phyloP scores from a whole-genome alignment of 169 alveolate species.

The Theileria equi region DNA sequence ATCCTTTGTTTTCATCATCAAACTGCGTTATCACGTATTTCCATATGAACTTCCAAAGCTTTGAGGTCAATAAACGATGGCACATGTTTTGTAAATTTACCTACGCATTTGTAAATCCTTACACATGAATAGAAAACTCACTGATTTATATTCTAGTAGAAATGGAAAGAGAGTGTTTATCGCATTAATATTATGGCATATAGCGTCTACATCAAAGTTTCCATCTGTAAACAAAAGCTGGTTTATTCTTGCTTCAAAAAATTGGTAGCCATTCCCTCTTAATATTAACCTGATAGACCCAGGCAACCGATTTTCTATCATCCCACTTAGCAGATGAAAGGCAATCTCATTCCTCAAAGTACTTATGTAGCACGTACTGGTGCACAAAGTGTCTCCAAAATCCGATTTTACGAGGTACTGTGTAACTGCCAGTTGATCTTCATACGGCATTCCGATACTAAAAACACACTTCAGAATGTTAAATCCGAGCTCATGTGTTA shows the following conservation, averaged over 20 bases:
- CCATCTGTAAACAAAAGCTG: slow-evolving; percentile 19
- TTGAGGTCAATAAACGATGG: slow-evolving; percentile 39
- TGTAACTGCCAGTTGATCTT: slow-evolving; percentile 10
- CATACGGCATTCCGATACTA: slow-evolving; percentile 31
- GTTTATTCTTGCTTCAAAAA: slow-evolving; percentile 46
- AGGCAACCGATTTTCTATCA: slow-evolving; percentile 51
- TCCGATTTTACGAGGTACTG: slow-evolving; percentile 10
- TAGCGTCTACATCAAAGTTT: slow-evolving; percentile 32
- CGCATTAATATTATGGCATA: slow-evolving; percentile 52
- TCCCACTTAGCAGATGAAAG: slow-evolving; percentile 53
- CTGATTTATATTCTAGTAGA: slow-evolving; percentile 30
- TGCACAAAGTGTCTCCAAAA: slow-evolving; percentile 13
- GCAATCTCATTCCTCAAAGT: slow-evolving; percentile 28
- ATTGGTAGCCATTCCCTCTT: slow-evolving; percentile 47
- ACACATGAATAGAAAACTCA: background rate
- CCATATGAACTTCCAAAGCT: slow-evolving; percentile 60
- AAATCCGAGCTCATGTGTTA: slow-evolving; percentile 45
- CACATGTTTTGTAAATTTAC: slow-evolving; percentile 30
- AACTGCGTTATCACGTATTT: slow-evolving; percentile 4
- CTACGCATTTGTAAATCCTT: background rate
- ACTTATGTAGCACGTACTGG: background rate
- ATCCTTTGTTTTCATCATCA: background rate
- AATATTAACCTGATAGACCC: slow-evolving; percentile 55
- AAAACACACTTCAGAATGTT: slow-evolving; percentile 39
- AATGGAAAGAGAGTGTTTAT: slow-evolving; percentile 41